Conservation (phyloP, 768 basidiomycete genomes). For the Cantharellus anzutake region DNA sequence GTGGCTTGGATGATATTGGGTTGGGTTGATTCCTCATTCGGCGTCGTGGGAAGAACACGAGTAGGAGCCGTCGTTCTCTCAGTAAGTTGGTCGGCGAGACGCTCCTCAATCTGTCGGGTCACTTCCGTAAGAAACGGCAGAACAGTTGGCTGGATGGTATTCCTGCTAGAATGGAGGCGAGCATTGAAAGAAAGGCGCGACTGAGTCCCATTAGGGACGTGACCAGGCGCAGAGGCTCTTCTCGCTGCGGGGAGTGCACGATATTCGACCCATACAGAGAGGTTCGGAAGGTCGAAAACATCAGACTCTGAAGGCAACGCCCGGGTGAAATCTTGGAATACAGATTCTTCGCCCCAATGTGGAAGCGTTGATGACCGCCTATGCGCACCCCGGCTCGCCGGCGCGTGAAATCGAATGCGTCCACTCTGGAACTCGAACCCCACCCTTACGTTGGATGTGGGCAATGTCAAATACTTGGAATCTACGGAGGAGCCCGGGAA, state of each 20-base stretch:
- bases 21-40: conserved; percentile 1
- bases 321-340: background rate
- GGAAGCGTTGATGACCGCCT: conserved; percentile 25
- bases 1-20: conserved; percentile 25
- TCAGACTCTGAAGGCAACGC: conserved; percentile 1
- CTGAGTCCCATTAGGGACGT: conserved; percentile 28
- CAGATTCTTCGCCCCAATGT: background rate
- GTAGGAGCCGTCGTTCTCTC: background rate
- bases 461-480: background rate
- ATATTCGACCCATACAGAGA: conserved; percentile 75
- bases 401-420: conserved; percentile 54
- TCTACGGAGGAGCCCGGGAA: background rate
- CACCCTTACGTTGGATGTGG: conserved; percentile 39
- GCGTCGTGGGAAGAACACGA: background rate
- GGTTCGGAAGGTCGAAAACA: conserved; percentile 32
- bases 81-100: conserved; percentile 24
- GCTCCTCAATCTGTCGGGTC: conserved; percentile 44
- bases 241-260: conserved; percentile 33
- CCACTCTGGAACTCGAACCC: conserved; percentile 72
- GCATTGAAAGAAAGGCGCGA: conserved; percentile 50
- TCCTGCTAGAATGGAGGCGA: conserved; percentile 78
- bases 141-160: conserved; percentile 61
- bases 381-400: conserved; percentile 18
- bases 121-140: conserved; percentile 74
- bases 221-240: conserved; percentile 16